Conservation (phyloP, 2,329 filamentous ascomycete genomes). For the Ceratocystiopsis sp. region DNA sequence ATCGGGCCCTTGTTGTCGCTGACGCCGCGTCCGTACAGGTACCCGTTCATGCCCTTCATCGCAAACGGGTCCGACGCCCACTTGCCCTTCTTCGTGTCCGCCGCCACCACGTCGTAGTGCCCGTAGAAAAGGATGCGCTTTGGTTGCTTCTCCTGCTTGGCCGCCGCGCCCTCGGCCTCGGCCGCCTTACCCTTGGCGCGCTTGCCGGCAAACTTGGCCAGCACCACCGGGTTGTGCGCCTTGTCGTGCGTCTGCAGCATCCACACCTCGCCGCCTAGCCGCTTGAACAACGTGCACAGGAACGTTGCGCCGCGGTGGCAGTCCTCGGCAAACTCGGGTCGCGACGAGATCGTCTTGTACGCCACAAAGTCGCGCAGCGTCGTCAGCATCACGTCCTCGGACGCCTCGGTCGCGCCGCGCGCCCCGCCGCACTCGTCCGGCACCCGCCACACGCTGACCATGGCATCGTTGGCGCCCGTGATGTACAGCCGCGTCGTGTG, state of each 20-base stretch:
- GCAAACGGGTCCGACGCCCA: slow-evolving; percentile 83
- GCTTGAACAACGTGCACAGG: slow-evolving; percentile 77
- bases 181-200: slow-evolving; percentile 21
- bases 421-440: slow-evolving; percentile 23
- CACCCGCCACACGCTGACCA: slow-evolving; percentile 77
- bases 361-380: slow-evolving; percentile 74
- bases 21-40: slow-evolving; percentile 87
- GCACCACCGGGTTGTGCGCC: slow-evolving; percentile 75
- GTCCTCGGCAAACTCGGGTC: slow-evolving; percentile 73
- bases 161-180: neutral
- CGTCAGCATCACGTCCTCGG: slow-evolving; percentile 44
- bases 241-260: slow-evolving; percentile 71
- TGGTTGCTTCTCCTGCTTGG: slow-evolving; percentile 29
- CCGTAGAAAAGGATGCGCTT: slow-evolving; percentile 94
- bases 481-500: slow-evolving; percentile 69
- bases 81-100: slow-evolving; percentile 63
- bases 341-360: slow-evolving; percentile 80
- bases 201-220: slow-evolving; percentile 72
- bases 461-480: slow-evolving; percentile 85
- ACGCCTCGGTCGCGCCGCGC: slow-evolving; percentile 19
- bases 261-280: slow-evolving; percentile 75
- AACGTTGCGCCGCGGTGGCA: slow-evolving; percentile 87
- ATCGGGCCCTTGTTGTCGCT: slow-evolving; percentile 97
- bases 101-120: slow-evolving; percentile 92
- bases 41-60: slow-evolving; percentile 79